phyloP scores from a whole-genome alignment of 176 grass and related monocot genomes.

The Rhynchospora tenuis region DNA sequence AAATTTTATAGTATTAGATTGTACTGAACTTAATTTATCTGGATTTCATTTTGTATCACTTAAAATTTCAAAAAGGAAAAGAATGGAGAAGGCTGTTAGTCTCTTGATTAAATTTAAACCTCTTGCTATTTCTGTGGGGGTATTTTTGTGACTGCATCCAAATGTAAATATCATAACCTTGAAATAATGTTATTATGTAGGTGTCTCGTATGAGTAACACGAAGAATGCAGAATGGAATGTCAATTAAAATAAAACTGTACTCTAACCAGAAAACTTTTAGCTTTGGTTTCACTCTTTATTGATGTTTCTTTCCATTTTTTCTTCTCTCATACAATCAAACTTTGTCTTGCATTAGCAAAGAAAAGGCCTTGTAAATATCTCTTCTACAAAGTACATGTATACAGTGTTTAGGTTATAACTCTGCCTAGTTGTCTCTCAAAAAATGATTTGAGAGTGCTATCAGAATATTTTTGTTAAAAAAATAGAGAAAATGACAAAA shows the following conservation, averaged over 20 bases:
- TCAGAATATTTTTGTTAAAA: background rate
- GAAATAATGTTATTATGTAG: constrained; percentile 17
- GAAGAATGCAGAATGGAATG: constrained; percentile 15
- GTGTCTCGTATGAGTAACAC: constrained; percentile 33
- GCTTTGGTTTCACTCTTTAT: background rate
- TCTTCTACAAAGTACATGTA: background rate
- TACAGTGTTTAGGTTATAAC: background rate
- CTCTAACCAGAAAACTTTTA: background rate
- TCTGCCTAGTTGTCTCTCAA: background rate
- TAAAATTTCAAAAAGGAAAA: background rate
- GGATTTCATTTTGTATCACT: background rate
- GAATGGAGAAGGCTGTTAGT: background rate
- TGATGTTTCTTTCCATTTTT: background rate
- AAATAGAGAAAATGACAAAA: background rate
- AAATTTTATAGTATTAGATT: background rate
- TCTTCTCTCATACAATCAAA: constrained; percentile 1
- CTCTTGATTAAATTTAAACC: background rate
- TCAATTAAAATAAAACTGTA: constrained; percentile 9
- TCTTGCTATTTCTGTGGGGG: background rate
- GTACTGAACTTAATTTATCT: background rate
- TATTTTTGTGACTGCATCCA: background rate
- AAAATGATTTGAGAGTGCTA: background rate
- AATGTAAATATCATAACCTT: background rate
- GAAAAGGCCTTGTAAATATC: background rate
- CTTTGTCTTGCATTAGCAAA: background rate